Evolutionary conservation across 2,329 filamentous ascomycete genomes (phyloP), one percentile per base, ranked within the genome.

Genomic region (Epichloe gansuensis): DNA sequence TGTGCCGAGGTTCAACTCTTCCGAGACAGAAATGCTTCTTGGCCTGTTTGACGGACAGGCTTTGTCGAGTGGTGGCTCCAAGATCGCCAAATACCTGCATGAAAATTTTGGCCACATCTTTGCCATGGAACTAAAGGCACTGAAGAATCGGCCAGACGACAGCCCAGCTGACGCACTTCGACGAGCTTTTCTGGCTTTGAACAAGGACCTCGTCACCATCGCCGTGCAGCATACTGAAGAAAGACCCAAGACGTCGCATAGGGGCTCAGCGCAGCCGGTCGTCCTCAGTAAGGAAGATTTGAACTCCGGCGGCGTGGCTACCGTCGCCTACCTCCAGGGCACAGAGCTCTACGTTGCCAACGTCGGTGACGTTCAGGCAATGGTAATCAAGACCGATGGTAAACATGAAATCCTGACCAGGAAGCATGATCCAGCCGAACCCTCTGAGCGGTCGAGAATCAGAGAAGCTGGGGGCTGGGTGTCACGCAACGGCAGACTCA

Each of bases 31-130:
- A 67, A 91, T 88, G 45, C 76, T 98, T 2, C 72, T 98, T 46
- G 93, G 91, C n/a, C 78, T 98, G 68, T 98, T 98, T 63, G 94
- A 98, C 65, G 93, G 93, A 3, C 88, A 96, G 65, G 81, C 85
- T n/a, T 76, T 94, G 54, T 88, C 88, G 2, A 90, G 82, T 56
- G 88, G 91, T 55, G 94, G 93, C 44, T 96, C 91, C 56, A 94
- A 94, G 72, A 88, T 98, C 60, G 91, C 93, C 58, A 97, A 96
- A 66, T 98, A 88, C 62, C 74, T 98, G 34, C 91, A 98, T 64
- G 93, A 98, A 70, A 91, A 96, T 63, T 96, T 98, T 68, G 87
- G 88, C 25, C 79, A 85, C 55, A 85, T 89, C 15, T 93, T 98
- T 62, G 80, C 81, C 5, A 78, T 85, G 52, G 91, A 98, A 69